Base-by-base conservation (phyloP, 768 basidiomycete species). In the Kwoniella sp. region DNA sequence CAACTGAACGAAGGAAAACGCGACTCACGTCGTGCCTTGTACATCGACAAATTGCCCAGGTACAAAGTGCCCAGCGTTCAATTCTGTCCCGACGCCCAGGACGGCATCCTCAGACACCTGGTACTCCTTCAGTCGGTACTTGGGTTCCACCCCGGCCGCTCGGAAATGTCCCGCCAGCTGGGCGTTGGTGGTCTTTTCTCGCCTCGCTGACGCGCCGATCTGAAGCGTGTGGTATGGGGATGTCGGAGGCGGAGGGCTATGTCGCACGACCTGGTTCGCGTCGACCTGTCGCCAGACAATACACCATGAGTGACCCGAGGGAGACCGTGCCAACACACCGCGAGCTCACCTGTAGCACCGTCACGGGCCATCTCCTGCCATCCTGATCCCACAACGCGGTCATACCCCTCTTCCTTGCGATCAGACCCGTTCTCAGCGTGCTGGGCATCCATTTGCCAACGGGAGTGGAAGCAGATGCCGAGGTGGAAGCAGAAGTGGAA, bases 321-420 rank as follows among this genome's bases (percentile, higher is more conserved):
- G 6, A 36, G 19, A 7, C 5, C 6, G 5, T 36, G 6, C 34
- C 14, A 15, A 36, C 19, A 5, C 5, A 7, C 15, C 36, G 20
- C 9, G 23, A 62, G n/a, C 80, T 59, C 60, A 90, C 93, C 81
- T 98, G 91, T 33, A 99, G 81, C 41, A 99, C 84, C 0, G 95
- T 99, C 25, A 95, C 89, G 1, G 95, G 93, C 60, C 87, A 79
- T 42, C 87, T 80, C 29, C 82, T 83, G 22, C 95, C 95, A 52
- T 89, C 85, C 70, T 86, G 82, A 69, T 91, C 88, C 88, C 89
- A 98, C 67, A 98, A 77, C 12, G 82, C 82, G 9, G 88, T 86
- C 95, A 98, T 98, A 38, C 95, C 95, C 50, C 89, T 83, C 78
- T 99, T 99, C 52, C 86, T 81, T 22, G 90, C 93, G 73, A 99